Evolutionary conservation across 768 basidiomycete species (phyloP).

Genomic region (Collybiopsis confluens): DNA sequence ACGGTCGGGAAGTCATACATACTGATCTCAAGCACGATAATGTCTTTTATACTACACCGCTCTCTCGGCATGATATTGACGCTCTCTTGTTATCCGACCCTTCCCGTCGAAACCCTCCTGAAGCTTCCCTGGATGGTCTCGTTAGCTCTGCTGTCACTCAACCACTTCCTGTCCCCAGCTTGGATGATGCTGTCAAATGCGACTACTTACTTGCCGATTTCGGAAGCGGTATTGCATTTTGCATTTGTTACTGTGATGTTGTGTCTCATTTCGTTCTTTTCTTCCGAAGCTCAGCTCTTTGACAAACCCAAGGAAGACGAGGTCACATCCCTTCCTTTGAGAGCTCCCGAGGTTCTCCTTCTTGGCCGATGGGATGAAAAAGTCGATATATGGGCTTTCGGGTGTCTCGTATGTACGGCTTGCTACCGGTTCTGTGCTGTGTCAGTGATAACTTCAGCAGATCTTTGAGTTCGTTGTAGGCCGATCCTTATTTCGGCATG

Average conservation of each 20-base stretch:
- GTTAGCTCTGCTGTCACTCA: constrained; percentile 11
- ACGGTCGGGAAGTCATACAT: constrained; percentile 8
- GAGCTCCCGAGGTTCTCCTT: constrained; percentile 14
- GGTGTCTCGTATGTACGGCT: constrained; percentile 14
- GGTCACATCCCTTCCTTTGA: constrained; percentile 1
- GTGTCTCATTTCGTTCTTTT: background rate
- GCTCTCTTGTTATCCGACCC: background rate
- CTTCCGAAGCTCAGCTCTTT: constrained; percentile 4
- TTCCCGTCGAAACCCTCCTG: constrained; percentile 8
- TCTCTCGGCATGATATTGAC: background rate
- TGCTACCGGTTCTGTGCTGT: no score
- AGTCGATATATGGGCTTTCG: constrained; percentile 17
- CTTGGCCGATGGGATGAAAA: constrained; percentile 8
- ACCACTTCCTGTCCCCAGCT: constrained; percentile 8
- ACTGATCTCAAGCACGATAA: constrained; percentile 15
- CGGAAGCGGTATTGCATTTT: constrained; percentile 9
- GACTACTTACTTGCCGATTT: constrained; percentile 11
- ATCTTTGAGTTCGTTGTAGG: constrained; percentile 11
- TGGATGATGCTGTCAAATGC: constrained; percentile 7
- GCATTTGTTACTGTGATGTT: background rate
- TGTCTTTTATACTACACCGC: constrained; percentile 7
- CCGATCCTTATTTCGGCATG: constrained; percentile 3
- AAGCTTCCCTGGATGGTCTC: constrained; percentile 3
- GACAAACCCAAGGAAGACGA: background rate
- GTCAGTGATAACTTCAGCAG: background rate